Evolutionary conservation across 2,329 filamentous ascomycete species (phyloP), one percentile per base, ranked within the genome.

Genomic region (Gremmenia infestans): DNA sequence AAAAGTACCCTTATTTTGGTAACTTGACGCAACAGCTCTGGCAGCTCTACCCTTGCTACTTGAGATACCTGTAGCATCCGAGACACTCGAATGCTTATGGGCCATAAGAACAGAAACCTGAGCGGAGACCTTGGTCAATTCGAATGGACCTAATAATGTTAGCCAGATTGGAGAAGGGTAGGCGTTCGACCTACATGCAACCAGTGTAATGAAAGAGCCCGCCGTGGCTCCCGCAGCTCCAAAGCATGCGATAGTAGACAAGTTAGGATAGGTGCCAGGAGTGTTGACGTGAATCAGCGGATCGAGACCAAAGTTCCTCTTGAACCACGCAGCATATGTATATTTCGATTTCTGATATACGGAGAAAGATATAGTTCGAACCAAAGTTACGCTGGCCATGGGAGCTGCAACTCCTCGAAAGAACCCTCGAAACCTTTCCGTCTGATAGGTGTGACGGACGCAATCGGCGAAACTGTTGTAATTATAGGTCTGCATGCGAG

Each of bases 81-180:
- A 67, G 23, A 67, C 36, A 43, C 65, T 68, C 15, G 71, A 69
- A 47, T 77, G 77, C 61, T 80, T 76, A 56, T 80, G 76, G 17
- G 87, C 86, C 75, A 92, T 82, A 57, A 93, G 76, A 11, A 91
- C 87, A 1, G 90, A 91, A 19, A 94, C 87, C 71, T 95, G 90
- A 15, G 90, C 89, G 70, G 88, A 92, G 57, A 94, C 78, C 72
- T 95, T 95, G n/a, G 89, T 92, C 71, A 95, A 79, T 72, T 95
- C 90, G 69, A 95, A 95, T 1, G 90, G 90, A 68, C 84, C 85
- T 87, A 55, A 12, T 14, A 12, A 8, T 43, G 53, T 62, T 53
- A 59, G 59, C 57, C 54, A 57, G 52, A 19, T 42, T 15, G 25
- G 55, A 37, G 17, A 50, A 32, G 45, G 46, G n/a, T 51, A 19